These are phyloP conservation scores for Aspergillus latus DNA, from an alignment of 2,329 filamentous ascomycete genomes.

Conservation along the genomic window DNA sequence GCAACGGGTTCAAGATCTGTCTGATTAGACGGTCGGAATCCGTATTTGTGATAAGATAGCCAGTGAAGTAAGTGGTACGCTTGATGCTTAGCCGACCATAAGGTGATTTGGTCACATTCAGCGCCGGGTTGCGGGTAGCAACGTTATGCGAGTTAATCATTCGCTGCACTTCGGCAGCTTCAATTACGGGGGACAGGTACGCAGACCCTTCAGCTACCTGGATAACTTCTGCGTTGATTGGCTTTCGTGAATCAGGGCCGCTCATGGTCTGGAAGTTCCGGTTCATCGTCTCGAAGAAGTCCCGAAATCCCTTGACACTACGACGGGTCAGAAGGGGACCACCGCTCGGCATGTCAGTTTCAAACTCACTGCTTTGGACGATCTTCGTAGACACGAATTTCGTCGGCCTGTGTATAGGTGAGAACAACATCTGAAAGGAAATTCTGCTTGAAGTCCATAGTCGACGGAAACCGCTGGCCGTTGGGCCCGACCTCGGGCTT, in stretches of 20 bases:
- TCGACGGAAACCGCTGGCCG: conserved; percentile 74
- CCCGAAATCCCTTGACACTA: conserved; percentile 75
- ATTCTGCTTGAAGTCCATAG: conserved; percentile 88
- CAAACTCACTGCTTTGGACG: conserved; percentile 56
- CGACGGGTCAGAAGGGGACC: conserved; percentile 18
- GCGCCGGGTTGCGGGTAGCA: conserved; percentile 29
- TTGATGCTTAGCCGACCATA: conserved; percentile 67
- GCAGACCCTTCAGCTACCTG: conserved; percentile 77
- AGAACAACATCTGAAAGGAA: conserved; percentile 79
- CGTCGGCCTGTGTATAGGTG: conserved; percentile 80
- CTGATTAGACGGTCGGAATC: conserved; percentile 72
- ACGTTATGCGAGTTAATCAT: conserved; percentile 86
- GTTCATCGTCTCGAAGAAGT: conserved; percentile 81
- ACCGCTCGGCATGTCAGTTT: neutral
- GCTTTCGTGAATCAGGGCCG: conserved; percentile 54
- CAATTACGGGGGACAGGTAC: conserved; percentile 72
- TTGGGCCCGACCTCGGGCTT: conserved; percentile 82
- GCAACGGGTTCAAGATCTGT: conserved; percentile 56
- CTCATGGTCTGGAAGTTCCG: conserved; percentile 49
- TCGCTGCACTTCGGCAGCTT: conserved; percentile 80
- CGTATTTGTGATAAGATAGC: conserved; percentile 74
- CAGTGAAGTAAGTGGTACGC: conserved; percentile 87
- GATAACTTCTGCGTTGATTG: conserved; percentile 76
- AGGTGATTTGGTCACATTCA: conserved; percentile 43
- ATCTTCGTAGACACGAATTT: conserved; percentile 71